Evolutionary conservation across 1,284 basidiomycete genomes (phyloP).

Genomic region (Neonothopanus nambi): DNA sequence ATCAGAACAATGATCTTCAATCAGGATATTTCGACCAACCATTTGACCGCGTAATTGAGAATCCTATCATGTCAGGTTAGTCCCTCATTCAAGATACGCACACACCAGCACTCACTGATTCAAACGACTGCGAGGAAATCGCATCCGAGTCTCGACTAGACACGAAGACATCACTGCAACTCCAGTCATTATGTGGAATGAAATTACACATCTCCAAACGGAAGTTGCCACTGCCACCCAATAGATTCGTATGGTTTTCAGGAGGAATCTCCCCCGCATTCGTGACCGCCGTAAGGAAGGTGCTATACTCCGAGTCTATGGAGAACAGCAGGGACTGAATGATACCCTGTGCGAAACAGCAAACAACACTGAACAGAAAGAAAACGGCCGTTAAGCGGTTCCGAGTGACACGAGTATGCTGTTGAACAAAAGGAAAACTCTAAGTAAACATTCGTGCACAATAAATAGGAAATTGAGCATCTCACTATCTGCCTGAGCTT

Average conservation of each 20-base stretch:
- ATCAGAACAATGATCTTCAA: too few relatives aligned
- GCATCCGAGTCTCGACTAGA: conserved; percentile 20
- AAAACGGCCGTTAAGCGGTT: conserved; percentile 44
- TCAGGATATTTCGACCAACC: background rate
- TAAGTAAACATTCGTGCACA: background rate
- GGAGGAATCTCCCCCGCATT: conserved; percentile 37
- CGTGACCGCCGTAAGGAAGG: conserved; percentile 40
- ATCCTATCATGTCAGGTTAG: background rate
- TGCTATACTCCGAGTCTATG: conserved; percentile 42
- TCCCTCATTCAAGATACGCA: background rate
- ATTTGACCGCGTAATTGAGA: background rate
- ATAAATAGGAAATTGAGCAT: background rate
- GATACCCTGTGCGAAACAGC: conserved; percentile 44
- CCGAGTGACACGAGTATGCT: conserved; percentile 16
- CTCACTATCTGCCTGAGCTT: conserved; percentile 1
- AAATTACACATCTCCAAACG: conserved; percentile 46
- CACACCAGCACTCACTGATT: background rate
- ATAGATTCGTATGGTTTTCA: conserved; percentile 40
- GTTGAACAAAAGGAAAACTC: background rate
- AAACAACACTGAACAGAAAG: conserved; percentile 45
- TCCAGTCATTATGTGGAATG: conserved; percentile 35
- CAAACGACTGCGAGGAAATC: too few relatives aligned
- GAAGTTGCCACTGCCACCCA: conserved; percentile 31
- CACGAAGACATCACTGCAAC: conserved; percentile 28
- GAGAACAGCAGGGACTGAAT: conserved; percentile 51